These are phyloP conservation scores for Scopulariopsis brevicaulis DNA, from an alignment of 2,329 filamentous ascomycete genomes.

Conservation along the genomic window DNA sequence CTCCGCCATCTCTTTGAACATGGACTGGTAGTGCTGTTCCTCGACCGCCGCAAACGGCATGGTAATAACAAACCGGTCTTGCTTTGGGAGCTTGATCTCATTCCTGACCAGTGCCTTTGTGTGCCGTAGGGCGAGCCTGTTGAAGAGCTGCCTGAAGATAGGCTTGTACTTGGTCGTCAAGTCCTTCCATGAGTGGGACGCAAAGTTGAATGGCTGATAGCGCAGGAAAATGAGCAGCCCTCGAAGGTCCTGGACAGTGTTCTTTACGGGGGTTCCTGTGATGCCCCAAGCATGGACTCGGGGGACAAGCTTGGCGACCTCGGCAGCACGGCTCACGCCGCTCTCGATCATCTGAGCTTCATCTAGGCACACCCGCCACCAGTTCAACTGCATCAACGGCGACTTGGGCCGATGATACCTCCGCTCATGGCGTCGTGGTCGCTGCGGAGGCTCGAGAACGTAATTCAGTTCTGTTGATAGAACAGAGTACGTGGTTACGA, in stretches of 20 bases:
- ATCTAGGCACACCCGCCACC: constrained; percentile 75
- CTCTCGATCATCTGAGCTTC: constrained; percentile 91
- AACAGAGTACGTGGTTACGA: constrained; percentile 56
- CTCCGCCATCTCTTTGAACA: constrained; percentile 66
- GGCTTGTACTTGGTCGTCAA: constrained; percentile 49
- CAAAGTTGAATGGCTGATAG: constrained; percentile 64
- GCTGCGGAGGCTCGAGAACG: constrained; percentile 56
- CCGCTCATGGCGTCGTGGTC: constrained; percentile 52
- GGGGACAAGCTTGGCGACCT: constrained; percentile 68
- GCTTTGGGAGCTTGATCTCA: constrained; percentile 68
- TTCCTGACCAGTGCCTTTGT: constrained; percentile 71
- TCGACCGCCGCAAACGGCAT: constrained; percentile 86
- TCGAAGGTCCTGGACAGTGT: constrained; percentile 64
- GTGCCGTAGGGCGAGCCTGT: constrained; percentile 65
- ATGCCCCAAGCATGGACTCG: constrained; percentile 85
- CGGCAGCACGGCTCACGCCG: constrained; percentile 73
- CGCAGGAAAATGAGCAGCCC: constrained; percentile 73
- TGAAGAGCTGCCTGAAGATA: constrained; percentile 59
- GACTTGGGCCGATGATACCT: constrained; percentile 58
- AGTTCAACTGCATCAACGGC: constrained; percentile 68
- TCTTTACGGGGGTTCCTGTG: constrained; percentile 80
- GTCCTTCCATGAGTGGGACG: constrained; percentile 53
- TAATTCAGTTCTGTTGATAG: constrained; percentile 75
- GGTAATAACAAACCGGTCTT: constrained; percentile 78
- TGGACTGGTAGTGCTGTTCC: constrained; percentile 72